Percentiles rank a stretch among this genome's conserved stretches.
Evolutionary conservation across 2,329 filamentous ascomycete genomes (phyloP).

Genomic region (Tolypocladium inflatum): DNA sequence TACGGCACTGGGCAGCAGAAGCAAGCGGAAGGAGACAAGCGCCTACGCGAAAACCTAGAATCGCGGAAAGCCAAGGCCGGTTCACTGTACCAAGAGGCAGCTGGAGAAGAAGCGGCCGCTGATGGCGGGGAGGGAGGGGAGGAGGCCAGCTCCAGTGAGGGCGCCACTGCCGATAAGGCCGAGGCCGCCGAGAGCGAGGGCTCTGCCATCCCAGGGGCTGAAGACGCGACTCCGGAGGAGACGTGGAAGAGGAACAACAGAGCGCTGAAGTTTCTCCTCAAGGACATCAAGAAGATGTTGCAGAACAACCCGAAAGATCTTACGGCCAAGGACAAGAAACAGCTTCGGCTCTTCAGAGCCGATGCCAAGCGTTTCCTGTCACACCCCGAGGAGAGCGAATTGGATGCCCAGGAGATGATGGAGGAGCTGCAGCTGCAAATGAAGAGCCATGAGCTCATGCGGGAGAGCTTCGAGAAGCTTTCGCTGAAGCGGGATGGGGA

Average conservation of each 20-base stretch:
- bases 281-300: constrained; percentile 22
- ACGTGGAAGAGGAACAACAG: constrained; percentile 14
- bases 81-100: constrained; percentile 9
- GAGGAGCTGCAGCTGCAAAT: constrained; percentile 22
- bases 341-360: constrained; percentile 63
- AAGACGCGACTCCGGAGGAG: constrained; percentile 12
- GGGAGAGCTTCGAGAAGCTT: constrained; percentile 19
- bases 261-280: constrained; percentile 18
- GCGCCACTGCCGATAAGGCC: constrained; percentile 11
- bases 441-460: constrained; percentile 20
- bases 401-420: constrained; percentile 19
- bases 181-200: constrained; percentile 11
- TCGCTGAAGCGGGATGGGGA: constrained; percentile 8
- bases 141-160: constrained; percentile 2
- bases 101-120: background rate
- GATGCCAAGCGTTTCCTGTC: constrained; percentile 52
- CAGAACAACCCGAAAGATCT: constrained; percentile 39
- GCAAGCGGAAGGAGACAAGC: constrained; percentile 19
- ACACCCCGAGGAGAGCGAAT: constrained; percentile 19
- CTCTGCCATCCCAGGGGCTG: background rate
- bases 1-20: constrained; percentile 76
- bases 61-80: constrained; percentile 16
- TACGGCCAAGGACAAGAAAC: constrained; percentile 63
- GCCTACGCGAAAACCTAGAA: constrained; percentile 15
- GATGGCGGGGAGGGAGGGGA: constrained; percentile 5